phyloP scores from a whole-genome alignment of 768 basidiomycete genomes.

The Trametes gibbosa region DNA sequence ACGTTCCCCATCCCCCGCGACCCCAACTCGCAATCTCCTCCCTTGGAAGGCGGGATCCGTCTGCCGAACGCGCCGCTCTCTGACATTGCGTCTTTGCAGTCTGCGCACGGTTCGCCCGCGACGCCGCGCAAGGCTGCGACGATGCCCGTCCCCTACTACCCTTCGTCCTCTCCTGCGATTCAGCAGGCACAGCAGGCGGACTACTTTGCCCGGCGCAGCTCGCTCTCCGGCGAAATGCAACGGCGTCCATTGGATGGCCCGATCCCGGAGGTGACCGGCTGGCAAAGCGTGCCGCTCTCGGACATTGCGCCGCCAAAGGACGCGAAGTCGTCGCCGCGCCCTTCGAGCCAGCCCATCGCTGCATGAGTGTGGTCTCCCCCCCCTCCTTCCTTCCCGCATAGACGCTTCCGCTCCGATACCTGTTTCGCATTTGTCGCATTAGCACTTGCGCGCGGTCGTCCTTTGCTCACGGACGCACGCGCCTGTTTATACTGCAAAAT shows the following conservation, averaged over 20 bases:
- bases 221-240: constrained; percentile 23
- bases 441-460: constrained; percentile 1
- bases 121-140: constrained; percentile 31
- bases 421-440: constrained; percentile 2
- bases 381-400: constrained; percentile 7
- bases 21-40: constrained; percentile 35
- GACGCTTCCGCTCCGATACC: constrained; percentile 6
- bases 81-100: constrained; percentile 57
- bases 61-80: constrained; percentile 71
- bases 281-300: constrained; percentile 33
- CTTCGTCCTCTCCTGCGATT: constrained; percentile 9
- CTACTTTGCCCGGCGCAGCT: constrained; percentile 27
- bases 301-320: constrained; percentile 26
- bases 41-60: constrained; percentile 59
- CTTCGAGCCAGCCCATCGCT: constrained; percentile 25
- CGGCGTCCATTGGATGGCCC: constrained; percentile 16
- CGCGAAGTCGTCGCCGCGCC: constrained; percentile 21
- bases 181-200: constrained; percentile 22
- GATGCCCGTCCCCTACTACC: constrained; percentile 27
- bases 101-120: constrained; percentile 18
- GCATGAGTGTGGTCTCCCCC: constrained; percentile 15
- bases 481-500: constrained; percentile 21
- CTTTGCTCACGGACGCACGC: constrained; percentile 15
- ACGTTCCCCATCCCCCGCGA: constrained; percentile 62
- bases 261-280: constrained; percentile 35